phyloP scores from a whole-genome alignment of 2,329 filamentous ascomycete genomes.

The Ceratocystis papillata region DNA sequence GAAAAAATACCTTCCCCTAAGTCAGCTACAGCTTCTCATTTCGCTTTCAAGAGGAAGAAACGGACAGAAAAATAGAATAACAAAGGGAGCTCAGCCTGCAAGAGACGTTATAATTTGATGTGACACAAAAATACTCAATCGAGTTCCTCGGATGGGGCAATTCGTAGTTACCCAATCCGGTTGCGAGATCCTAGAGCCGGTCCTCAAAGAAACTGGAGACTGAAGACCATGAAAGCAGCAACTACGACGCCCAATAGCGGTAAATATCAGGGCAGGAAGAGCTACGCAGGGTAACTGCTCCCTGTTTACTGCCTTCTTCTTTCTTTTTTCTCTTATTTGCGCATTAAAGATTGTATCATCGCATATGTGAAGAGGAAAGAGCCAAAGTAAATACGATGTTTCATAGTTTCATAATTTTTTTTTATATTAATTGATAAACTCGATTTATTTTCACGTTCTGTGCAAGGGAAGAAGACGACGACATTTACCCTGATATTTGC shows the following conservation, averaged over 20 bases:
- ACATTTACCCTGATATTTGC: neutral
- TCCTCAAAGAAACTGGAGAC: neutral
- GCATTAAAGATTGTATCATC: neutral
- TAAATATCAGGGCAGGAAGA: neutral
- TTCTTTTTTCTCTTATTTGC: neutral
- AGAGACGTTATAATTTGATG: neutral
- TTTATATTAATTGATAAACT: neutral
- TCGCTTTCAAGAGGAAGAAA: neutral
- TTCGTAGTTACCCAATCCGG: constrained; percentile 13
- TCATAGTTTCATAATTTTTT: neutral
- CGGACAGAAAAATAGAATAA: neutral
- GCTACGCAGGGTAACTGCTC: neutral
- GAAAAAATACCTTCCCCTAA: too few relatives aligned
- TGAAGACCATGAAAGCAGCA: neutral
- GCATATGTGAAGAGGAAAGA: neutral
- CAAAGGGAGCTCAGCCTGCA: neutral
- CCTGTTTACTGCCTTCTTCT: neutral
- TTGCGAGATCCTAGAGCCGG: neutral
- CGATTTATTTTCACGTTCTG: neutral
- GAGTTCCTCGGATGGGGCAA: constrained; percentile 1
- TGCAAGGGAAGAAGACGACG: neutral
- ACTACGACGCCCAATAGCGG: neutral
- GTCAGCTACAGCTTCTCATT: too few relatives aligned
- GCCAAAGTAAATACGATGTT: neutral
- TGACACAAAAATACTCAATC: constrained; percentile 11